Evolutionary conservation across 441 rosid species (phyloP).

Genomic region (Erodium texanum): DNA sequence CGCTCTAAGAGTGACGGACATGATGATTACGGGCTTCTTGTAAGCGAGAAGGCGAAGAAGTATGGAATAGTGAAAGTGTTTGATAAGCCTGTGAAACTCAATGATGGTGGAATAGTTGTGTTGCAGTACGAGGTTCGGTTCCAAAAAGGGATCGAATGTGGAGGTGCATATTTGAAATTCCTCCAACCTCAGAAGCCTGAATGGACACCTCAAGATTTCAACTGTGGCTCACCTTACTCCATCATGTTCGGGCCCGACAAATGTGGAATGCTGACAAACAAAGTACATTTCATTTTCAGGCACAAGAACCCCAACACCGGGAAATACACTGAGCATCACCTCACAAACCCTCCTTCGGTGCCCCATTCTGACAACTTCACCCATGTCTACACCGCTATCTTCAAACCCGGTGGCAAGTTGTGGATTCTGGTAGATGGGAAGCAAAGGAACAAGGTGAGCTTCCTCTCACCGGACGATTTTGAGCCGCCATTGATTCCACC

Average conservation of each 20-base stretch:
- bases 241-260: constrained; percentile 33
- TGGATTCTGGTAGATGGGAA: constrained; percentile 25
- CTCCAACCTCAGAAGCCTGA: constrained; percentile 28
- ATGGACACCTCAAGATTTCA: constrained; percentile 22
- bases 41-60: constrained; percentile 26
- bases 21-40: constrained; percentile 34
- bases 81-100: constrained; percentile 17
- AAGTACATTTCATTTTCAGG: constrained; percentile 30
- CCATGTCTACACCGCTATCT: constrained; percentile 30
- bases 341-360: constrained; percentile 22
- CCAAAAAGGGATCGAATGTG: constrained; percentile 28
- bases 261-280: constrained; percentile 26
- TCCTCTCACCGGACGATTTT: constrained; percentile 23
- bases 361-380: constrained; percentile 21
- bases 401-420: constrained; percentile 21
- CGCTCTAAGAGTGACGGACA: constrained; percentile 29
- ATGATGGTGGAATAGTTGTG: constrained; percentile 17
- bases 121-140: constrained; percentile 29
- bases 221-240: constrained; percentile 24
- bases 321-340: constrained; percentile 23
- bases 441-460: constrained; percentile 23
- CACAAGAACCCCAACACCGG: constrained; percentile 29
- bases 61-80: constrained; percentile 24
- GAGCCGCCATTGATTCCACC: constrained; percentile 25
- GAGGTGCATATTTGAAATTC: constrained; percentile 32